phyloP scores from a whole-genome alignment of 2,329 filamentous ascomycete genomes.

The Nigrograna mackinnonii region DNA sequence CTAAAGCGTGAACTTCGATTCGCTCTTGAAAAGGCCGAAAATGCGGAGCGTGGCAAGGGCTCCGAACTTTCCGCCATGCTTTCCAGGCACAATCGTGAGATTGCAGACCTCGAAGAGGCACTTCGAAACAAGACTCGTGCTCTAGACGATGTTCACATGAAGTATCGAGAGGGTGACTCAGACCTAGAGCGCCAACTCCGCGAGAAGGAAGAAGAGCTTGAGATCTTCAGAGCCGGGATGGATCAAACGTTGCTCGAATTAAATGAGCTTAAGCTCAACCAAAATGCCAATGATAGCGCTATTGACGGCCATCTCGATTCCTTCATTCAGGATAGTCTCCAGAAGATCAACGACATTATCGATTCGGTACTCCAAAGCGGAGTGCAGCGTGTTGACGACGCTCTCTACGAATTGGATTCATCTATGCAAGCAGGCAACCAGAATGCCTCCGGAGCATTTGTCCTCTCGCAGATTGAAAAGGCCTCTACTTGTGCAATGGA shows the following conservation, averaged over 20 bases:
- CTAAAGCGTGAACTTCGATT: conserved; percentile 90
- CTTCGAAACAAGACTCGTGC: conserved; percentile 83
- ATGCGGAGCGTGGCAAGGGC: conserved; percentile 88
- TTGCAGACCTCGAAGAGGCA: conserved; percentile 94
- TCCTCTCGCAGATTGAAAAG: conserved; percentile 96
- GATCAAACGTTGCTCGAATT: conserved; percentile 93
- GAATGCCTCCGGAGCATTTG: conserved; percentile 91
- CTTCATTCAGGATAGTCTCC: conserved; percentile 80
- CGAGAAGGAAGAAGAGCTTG: conserved; percentile 96
- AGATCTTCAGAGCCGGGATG: conserved; percentile 98
- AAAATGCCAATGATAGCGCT: conserved; percentile 71
- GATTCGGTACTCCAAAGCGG: conserved; percentile 94
- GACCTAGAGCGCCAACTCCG: conserved; percentile 84
- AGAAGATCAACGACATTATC: conserved; percentile 96
- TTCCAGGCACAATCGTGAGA: conserved; percentile 94
- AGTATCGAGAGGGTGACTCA: conserved; percentile 76
- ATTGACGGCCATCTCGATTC: conserved; percentile 91
- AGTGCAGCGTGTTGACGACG: conserved; percentile 92
- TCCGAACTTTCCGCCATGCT: conserved; percentile 94
- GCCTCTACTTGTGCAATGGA: conserved; percentile 92
- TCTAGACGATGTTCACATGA: conserved; percentile 80
- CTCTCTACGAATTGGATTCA: conserved; percentile 94
- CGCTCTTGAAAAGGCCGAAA: conserved; percentile 89
- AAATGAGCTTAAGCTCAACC: conserved; percentile 74
- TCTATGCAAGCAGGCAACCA: conserved; percentile 99